Evolutionary conservation across 495 filamentous ascomycete species (phyloP).

Genomic region (Parathielavia appendiculata): DNA sequence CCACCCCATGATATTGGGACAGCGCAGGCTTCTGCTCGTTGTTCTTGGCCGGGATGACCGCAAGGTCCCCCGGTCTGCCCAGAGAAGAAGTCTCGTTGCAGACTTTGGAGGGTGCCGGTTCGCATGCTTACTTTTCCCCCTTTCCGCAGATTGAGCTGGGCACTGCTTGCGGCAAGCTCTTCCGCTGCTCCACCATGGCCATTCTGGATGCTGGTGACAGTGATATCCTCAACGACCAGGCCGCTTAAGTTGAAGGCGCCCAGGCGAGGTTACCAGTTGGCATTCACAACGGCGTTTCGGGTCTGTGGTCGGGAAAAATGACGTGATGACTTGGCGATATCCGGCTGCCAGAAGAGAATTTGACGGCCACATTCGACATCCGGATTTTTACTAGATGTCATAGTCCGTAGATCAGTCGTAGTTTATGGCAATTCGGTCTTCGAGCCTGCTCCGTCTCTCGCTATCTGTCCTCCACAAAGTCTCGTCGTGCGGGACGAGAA

Average conservation of each 20-base stretch:
- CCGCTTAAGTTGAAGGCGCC: slow-evolving; percentile 43
- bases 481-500: background rate
- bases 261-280: slow-evolving; percentile 15
- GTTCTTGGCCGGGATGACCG: slow-evolving; percentile 14
- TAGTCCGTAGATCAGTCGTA: slow-evolving; percentile 27
- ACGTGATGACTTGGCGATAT: slow-evolving; percentile 27
- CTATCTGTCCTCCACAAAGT: background rate
- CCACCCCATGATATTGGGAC: slow-evolving; percentile 7
- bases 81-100: slow-evolving; percentile 68
- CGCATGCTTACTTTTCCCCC: slow-evolving; percentile 44
- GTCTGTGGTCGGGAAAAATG: slow-evolving; percentile 22
- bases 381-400: slow-evolving; percentile 9
- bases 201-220: slow-evolving; percentile 97
- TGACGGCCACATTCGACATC: slow-evolving; percentile 17
- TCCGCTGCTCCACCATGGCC: slow-evolving; percentile 85
- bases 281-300: slow-evolving; percentile 43
- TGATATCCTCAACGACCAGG: slow-evolving; percentile 77
- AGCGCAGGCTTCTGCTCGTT: slow-evolving; percentile 6
- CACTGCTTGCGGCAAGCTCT: slow-evolving; percentile 57
- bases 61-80: slow-evolving; percentile 46
- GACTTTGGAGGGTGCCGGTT: slow-evolving; percentile 80
- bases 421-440: slow-evolving; percentile 24
- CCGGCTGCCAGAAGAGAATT: slow-evolving; percentile 17
- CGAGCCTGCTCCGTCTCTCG: background rate
- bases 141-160: slow-evolving; percentile 82